Evolutionary conservation across 129 eudicot genomes (phyloP).

Genomic region (Rutidosis leptorrhynchoides): DNA sequence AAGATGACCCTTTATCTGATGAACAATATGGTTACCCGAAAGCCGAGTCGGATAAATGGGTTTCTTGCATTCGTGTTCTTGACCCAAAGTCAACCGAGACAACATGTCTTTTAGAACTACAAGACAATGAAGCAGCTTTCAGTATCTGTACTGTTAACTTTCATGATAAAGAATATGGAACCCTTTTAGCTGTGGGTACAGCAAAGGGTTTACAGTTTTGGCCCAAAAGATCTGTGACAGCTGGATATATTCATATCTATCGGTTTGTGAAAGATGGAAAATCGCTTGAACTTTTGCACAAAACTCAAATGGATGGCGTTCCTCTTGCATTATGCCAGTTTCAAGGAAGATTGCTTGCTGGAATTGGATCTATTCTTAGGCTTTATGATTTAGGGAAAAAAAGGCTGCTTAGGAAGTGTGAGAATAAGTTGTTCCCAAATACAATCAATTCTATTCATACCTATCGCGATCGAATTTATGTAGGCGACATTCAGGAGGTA

Average conservation of each 20-base stretch:
- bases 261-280: constrained; percentile 88
- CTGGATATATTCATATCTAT: constrained; percentile 90
- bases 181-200: constrained; percentile 95
- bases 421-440: constrained; percentile 90
- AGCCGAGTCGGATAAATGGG: constrained; percentile 92
- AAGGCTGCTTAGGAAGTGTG: constrained; percentile 91
- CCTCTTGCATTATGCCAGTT: constrained; percentile 97
- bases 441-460: constrained; percentile 83
- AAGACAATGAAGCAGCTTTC: constrained; percentile 97
- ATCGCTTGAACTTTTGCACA: constrained; percentile 88
- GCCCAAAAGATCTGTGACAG: constrained; percentile 75
- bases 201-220: constrained; percentile 88
- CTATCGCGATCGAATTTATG: constrained; percentile 96
- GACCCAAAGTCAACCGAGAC: constrained; percentile 87
- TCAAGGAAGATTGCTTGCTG: constrained; percentile 94
- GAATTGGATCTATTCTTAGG: constrained; percentile 83
- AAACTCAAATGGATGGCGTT: constrained; percentile 92
- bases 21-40: constrained; percentile 98
- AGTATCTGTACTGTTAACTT: constrained; percentile 94
- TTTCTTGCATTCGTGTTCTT: constrained; percentile 92
- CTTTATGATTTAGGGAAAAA: constrained; percentile 93
- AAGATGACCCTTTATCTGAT: constrained; percentile 76
- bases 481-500: constrained; percentile 90
- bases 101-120: constrained; percentile 86
- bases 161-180: constrained; percentile 91